phyloP scores from a whole-genome alignment of 192 early-diverging fungal species.

The Entomortierella parvispora region DNA sequence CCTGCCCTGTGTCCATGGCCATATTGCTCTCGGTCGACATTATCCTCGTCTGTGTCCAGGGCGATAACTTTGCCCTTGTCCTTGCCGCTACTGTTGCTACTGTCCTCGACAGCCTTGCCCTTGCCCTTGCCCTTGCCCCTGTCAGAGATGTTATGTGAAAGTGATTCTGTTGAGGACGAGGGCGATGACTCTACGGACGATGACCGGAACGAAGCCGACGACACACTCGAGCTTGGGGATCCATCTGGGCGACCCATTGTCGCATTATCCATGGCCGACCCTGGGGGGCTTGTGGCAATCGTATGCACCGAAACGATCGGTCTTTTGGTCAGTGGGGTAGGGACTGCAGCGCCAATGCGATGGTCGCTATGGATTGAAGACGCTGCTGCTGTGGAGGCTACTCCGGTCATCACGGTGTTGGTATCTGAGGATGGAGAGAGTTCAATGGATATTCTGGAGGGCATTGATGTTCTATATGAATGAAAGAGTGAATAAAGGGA shows the following conservation, averaged over 20 bases:
- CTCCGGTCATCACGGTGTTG: conserved; percentile 14
- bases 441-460: conserved; percentile 32
- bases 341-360: too few relatives aligned
- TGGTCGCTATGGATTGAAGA: neutral
- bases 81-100: neutral
- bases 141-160: neutral
- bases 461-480: conserved; percentile 10
- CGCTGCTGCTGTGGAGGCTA: conserved; percentile 6
- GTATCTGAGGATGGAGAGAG: conserved; percentile 23
- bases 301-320: neutral
- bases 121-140: conserved; percentile 27
- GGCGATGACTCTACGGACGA: conserved; percentile 21
- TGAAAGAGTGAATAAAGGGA: neutral
- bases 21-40: neutral
- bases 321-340: neutral
- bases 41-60: conserved; percentile 1
- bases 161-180: conserved; percentile 26
- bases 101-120: neutral
- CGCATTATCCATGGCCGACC: conserved; percentile 29
- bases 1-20: neutral
- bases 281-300: conserved; percentile 29
- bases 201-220: conserved; percentile 13
- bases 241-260: conserved; percentile 21
- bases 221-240: conserved; percentile 24
- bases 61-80: neutral